Conservation (phyloP, 768 basidiomycete genomes). For the Trametes cubensis region DNA sequence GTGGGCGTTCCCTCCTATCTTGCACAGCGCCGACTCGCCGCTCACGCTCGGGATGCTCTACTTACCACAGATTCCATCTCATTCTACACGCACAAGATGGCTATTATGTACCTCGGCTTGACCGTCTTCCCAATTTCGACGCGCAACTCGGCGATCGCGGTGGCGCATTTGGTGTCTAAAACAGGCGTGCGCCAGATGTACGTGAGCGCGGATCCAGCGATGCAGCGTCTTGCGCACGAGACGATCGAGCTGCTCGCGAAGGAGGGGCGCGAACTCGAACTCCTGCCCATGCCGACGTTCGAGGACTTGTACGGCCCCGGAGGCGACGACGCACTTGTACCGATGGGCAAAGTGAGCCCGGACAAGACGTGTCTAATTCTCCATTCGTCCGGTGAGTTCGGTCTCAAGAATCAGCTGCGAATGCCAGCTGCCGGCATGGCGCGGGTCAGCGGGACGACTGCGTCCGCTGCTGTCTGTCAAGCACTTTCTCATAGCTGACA, state of each 20-base stretch:
- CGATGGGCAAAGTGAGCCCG: constrained; percentile 18
- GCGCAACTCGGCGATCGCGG: constrained; percentile 37
- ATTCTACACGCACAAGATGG: constrained; percentile 24
- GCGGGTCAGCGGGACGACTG: constrained; percentile 12
- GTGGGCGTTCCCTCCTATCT: constrained; percentile 6
- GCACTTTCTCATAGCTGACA: background rate
- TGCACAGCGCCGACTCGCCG: background rate
- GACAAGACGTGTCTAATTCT: constrained; percentile 13
- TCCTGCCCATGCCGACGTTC: constrained; percentile 28
- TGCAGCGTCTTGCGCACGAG: constrained; percentile 27
- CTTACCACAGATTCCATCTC: constrained; percentile 30
- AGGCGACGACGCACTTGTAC: constrained; percentile 16
- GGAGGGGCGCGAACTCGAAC: constrained; percentile 17
- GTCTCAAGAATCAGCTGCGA: too few relatives aligned
- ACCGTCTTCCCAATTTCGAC: constrained; percentile 40
- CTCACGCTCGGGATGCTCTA: background rate
- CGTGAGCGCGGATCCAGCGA: constrained; percentile 28
- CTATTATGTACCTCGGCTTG: constrained; percentile 29
- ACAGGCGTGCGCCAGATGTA: constrained; percentile 32
- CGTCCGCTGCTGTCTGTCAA: background rate
- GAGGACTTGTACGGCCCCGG: constrained; percentile 26
- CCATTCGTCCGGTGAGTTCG: constrained; percentile 27
- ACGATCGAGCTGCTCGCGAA: constrained; percentile 21
- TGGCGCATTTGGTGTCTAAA: constrained; percentile 38
- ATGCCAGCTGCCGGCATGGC: constrained; percentile 13